A percentile compares a stretch with the other conserved stretches of the same genome.
Conservation (phyloP, 768 basidiomycete genomes). For the Collybia mongolica region DNA sequence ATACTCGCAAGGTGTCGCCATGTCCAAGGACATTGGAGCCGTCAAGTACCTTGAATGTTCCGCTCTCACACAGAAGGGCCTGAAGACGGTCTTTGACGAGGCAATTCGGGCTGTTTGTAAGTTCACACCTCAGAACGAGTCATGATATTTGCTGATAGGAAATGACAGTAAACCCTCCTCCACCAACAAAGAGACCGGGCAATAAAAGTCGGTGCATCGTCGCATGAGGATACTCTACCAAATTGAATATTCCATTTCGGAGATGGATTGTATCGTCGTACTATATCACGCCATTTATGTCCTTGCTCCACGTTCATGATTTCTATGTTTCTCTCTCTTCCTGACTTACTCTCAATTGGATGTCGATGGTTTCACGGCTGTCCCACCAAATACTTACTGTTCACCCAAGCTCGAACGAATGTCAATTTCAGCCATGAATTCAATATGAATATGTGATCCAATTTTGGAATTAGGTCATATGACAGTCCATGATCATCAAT, state of each 20-base stretch:
- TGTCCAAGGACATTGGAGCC: slow-evolving; percentile 92
- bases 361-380: slow-evolving; percentile 6
- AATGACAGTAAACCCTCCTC: slow-evolving; percentile 71
- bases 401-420: background rate
- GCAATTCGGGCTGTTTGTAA: slow-evolving; percentile 94
- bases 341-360: slow-evolving; percentile 20
- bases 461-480: background rate
- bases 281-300: slow-evolving; percentile 69
- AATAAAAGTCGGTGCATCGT: slow-evolving; percentile 62
- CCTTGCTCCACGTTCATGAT: slow-evolving; percentile 63
- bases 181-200: slow-evolving; percentile 49
- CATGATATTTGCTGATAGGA: background rate
- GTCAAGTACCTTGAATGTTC: slow-evolving; percentile 97
- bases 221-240: slow-evolving; percentile 47
- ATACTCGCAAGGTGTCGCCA: slow-evolving; percentile 86
- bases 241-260: slow-evolving; percentile 16
- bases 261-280: slow-evolving; percentile 32
- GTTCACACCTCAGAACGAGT: slow-evolving; percentile 30
- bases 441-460: slow-evolving; percentile 4
- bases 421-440: slow-evolving; percentile 1
- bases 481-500: slow-evolving; percentile 11
- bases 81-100: slow-evolving; percentile 99
- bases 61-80: slow-evolving; percentile 94
- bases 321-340: slow-evolving; percentile 40
- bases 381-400: background rate